Evolutionary conservation across 495 filamentous ascomycete genomes (phyloP), one percentile per base, ranked within the genome.

Genomic region (Penicillium nucicola): DNA sequence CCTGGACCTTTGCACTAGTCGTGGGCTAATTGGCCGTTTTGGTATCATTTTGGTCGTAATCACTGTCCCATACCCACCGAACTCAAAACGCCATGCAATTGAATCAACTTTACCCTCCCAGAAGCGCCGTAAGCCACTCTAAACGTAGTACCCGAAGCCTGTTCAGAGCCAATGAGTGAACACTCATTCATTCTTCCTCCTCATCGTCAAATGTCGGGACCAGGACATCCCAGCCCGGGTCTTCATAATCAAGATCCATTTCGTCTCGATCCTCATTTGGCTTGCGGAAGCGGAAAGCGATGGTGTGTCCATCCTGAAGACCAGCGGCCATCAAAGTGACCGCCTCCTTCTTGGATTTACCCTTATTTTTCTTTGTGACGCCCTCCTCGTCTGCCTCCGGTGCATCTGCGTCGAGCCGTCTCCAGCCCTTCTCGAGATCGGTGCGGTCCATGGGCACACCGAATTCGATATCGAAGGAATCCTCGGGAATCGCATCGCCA

Each of bases 201-300:
- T 72, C 69, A 36, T 85, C 80, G 12, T 89, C 85, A 42, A 80
- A 74, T 13, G 49, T 74, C 18, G 87, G 85, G 15, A 87, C 49
- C 23, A 84, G 64, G 9, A 91, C 87, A 57, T 84, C 74, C 76
- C 87, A 90, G 36, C 77, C 69, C 17, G 75, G 72, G 18, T 80
- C 72, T n/a, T 71, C 76, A n/a, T 69, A 55, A 11, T 78, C 73
- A 35, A 74, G 67, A 12, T 70, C 71, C 36, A 70, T 62, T 4
- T 70, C 60, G 19, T 58, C 36, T 44, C 50, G 54, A 28, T 8
- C 47, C 15, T 53, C 45, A 15, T 51, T 46, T 11, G 45, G 22
- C 45, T 71, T 67, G 43, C 62, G 63, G 52, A 90, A 84, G 34
- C 78, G 78, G 68, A 92, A 92, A n/a, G 89, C 88, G 32, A 92